Evolutionary conservation across 176 grass and related monocot genomes (phyloP).

Genomic region (Poa pratensis): DNA sequence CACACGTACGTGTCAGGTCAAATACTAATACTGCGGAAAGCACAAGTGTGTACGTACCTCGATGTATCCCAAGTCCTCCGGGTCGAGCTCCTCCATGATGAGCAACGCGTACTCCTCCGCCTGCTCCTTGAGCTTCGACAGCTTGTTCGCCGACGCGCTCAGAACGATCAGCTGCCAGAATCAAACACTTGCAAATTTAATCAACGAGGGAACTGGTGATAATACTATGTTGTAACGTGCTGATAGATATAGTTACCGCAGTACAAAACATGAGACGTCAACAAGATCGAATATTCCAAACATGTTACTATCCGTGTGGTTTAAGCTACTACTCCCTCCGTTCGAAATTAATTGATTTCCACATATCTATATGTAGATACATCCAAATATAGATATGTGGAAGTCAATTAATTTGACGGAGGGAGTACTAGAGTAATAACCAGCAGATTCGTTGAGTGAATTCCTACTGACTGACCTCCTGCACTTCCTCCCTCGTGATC

Average conservation of each 20-base stretch:
- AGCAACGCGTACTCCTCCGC: slow-evolving; percentile 94
- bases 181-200: neutral
- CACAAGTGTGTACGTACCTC: slow-evolving; percentile 62
- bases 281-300: slow-evolving; percentile 7
- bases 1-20: slow-evolving; percentile 17
- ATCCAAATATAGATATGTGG: no score
- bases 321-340: neutral
- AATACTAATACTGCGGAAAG: neutral
- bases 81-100: slow-evolving; percentile 99
- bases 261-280: neutral
- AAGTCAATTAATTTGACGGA: no score
- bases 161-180: slow-evolving; percentile 79
- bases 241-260: slow-evolving; percentile 28
- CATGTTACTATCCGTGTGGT: slow-evolving; percentile 2
- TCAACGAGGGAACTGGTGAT: neutral
- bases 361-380: no score
- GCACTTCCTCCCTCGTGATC: slow-evolving; percentile 85
- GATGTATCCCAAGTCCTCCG: slow-evolving; percentile 97
- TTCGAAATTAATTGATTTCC: no score
- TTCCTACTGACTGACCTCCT: slow-evolving; percentile 58
- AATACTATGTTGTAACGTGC: neutral
- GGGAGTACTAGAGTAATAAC: neutral
- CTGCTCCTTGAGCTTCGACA: slow-evolving; percentile 94
- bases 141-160: slow-evolving; percentile 97
- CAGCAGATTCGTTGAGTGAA: neutral